These are phyloP conservation scores for Cytospora piceae DNA, from an alignment of 2,329 filamentous ascomycete species.

Conservation along the genomic window DNA sequence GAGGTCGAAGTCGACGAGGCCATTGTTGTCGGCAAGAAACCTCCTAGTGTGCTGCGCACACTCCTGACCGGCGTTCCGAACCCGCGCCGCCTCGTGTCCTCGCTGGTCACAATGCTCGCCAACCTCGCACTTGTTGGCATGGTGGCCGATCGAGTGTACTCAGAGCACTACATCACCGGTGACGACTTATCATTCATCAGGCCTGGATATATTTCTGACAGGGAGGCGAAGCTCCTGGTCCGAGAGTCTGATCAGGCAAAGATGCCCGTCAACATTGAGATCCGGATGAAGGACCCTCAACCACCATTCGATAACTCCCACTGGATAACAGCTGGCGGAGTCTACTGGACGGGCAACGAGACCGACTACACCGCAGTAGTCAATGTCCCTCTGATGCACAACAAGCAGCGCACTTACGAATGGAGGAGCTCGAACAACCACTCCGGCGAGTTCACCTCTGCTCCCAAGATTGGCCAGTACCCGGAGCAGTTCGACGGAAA, in stretches of 20 bases:
- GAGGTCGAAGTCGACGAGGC: conserved; percentile 68
- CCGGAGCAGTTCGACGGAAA: conserved; percentile 65
- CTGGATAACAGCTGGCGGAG: conserved; percentile 70
- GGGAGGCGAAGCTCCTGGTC: conserved; percentile 78
- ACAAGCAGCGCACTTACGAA: conserved; percentile 75
- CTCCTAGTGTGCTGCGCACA: conserved; percentile 34
- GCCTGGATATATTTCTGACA: conserved; percentile 82
- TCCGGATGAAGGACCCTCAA: conserved; percentile 57
- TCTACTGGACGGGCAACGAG: conserved; percentile 69
- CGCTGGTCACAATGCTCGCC: conserved; percentile 68
- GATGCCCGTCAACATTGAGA: conserved; percentile 76
- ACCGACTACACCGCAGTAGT: conserved; percentile 83
- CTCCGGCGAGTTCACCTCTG: conserved; percentile 77
- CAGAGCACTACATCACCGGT: conserved; percentile 71
- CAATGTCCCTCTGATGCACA: conserved; percentile 64
- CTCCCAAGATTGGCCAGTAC: conserved; percentile 70
- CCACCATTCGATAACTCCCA: conserved; percentile 57
- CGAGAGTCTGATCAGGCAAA: conserved; percentile 78
- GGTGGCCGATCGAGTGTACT: conserved; percentile 77
- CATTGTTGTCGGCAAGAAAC: conserved; percentile 60
- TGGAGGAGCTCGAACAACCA: conserved; percentile 89
- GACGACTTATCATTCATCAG: conserved; percentile 83
- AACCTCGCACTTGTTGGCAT: conserved; percentile 72
- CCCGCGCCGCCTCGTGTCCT: conserved; percentile 67
- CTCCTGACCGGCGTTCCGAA: conserved; percentile 78